Conservation (phyloP, 306 rosid genomes). For the Lathyrus oleraceus region DNA sequence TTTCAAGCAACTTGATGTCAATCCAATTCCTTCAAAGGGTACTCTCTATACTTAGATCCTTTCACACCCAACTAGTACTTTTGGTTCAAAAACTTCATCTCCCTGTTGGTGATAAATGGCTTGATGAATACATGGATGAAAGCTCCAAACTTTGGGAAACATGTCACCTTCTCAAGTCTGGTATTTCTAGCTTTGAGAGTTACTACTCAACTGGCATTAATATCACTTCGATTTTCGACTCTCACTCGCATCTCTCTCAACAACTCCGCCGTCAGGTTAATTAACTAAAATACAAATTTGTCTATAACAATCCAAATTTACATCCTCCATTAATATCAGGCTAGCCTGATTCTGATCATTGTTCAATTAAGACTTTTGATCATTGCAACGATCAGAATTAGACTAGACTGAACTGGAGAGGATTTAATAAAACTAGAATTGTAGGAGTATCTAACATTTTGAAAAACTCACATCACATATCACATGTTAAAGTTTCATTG, state of each 20-base stretch:
- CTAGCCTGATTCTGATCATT: not conserved
- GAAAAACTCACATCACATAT: not conserved
- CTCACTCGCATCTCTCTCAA: conserved; percentile 58
- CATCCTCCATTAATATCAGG: not conserved
- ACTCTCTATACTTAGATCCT: conserved; percentile 81
- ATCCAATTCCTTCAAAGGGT: conserved; percentile 84
- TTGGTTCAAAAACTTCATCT: conserved; percentile 90
- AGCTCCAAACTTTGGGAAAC: conserved; percentile 95
- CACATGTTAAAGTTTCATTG: not conserved
- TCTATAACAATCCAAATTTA: not conserved
- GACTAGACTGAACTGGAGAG: not conserved
- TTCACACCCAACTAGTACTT: conserved; percentile 73
- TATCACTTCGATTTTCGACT: conserved; percentile 61
- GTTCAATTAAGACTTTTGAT: not conserved
- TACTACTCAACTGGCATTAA: conserved; percentile 65
- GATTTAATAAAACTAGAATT: not conserved
- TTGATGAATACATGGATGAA: conserved; percentile 96
- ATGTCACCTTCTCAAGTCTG: conserved; percentile 82
- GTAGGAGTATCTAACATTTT: conserved; percentile 1
- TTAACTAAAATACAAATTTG: no score
- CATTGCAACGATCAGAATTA: not conserved
- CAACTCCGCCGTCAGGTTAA: conserved; percentile 70
- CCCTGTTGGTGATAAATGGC: conserved; percentile 94
- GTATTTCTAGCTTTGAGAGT: conserved; percentile 65
- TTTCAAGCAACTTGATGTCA: conserved; percentile 74